Evolutionary conservation across 768 basidiomycete species (phyloP).

Genomic region (Trametes coccinea): DNA sequence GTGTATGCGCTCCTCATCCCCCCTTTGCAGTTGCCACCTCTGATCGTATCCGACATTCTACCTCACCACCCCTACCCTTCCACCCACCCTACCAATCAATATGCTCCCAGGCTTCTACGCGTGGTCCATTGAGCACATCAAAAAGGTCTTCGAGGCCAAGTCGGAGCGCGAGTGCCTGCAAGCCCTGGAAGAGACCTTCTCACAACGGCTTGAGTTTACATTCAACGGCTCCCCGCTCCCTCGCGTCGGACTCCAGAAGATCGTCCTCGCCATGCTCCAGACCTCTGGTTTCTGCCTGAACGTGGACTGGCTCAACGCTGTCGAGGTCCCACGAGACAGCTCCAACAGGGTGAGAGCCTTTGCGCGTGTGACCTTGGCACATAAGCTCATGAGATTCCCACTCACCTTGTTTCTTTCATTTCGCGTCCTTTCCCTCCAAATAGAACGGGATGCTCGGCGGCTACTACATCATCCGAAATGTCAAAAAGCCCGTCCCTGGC

Average conservation of each 20-base stretch:
- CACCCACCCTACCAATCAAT: background rate
- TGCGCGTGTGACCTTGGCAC: background rate
- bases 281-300: constrained; percentile 41
- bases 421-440: background rate
- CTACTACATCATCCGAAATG: constrained; percentile 51
- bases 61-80: background rate
- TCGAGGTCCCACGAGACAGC: constrained; percentile 45
- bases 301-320: constrained; percentile 50
- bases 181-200: constrained; percentile 49
- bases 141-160: constrained; percentile 49
- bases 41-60: background rate
- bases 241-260: constrained; percentile 41
- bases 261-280: constrained; percentile 45
- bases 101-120: constrained; percentile 45
- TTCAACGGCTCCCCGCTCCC: constrained; percentile 47
- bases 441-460: constrained; percentile 53
- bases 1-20: background rate
- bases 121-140: constrained; percentile 54
- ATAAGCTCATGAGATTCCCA: background rate
- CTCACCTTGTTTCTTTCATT: constrained; percentile 13
- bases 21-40: background rate
- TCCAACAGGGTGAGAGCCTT: constrained; percentile 43
- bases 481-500: constrained; percentile 41
- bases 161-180: constrained; percentile 43
- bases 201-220: constrained; percentile 39